phyloP scores from a whole-genome alignment of 2,329 filamentous ascomycete species.

The Fusarium nelsonii region DNA sequence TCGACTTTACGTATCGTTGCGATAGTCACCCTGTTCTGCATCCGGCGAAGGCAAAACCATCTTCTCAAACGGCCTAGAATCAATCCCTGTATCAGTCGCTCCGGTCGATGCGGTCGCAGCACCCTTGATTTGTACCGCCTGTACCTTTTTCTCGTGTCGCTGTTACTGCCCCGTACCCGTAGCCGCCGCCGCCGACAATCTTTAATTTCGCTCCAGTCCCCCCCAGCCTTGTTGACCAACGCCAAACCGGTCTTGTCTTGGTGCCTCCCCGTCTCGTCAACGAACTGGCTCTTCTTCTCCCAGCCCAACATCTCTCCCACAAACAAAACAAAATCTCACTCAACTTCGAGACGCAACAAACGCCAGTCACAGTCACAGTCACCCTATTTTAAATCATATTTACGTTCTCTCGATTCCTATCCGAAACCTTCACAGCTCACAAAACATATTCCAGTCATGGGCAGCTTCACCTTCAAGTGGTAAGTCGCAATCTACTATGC shows the following conservation, averaged over 20 bases:
- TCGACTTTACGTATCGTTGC: constrained; percentile 29
- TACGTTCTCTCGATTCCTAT: constrained; percentile 24
- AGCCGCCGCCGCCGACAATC: constrained; percentile 39
- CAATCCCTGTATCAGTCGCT: constrained; percentile 38
- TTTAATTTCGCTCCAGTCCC: constrained; percentile 47
- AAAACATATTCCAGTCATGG: constrained; percentile 62
- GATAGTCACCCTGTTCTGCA: constrained; percentile 31
- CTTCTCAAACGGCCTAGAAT: constrained; percentile 37
- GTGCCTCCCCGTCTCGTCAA: constrained; percentile 34
- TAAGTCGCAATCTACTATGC: constrained; percentile 56
- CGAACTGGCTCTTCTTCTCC: constrained; percentile 39
- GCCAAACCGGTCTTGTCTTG: constrained; percentile 45
- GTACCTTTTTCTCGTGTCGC: constrained; percentile 35
- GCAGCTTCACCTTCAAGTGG: constrained; percentile 78
- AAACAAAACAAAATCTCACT: constrained; percentile 40
- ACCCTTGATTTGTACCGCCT: constrained; percentile 34
- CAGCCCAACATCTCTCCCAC: constrained; percentile 42
- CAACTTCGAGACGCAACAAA: constrained; percentile 35
- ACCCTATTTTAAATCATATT: constrained; percentile 28
- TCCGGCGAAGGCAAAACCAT: constrained; percentile 38
- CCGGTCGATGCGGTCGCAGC: constrained; percentile 34
- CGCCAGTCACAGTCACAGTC: constrained; percentile 15
- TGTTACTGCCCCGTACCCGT: constrained; percentile 29
- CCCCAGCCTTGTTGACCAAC: constrained; percentile 43
- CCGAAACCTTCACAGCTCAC: constrained; percentile 31